A percentile compares a stretch with the other conserved stretches of the same genome.
Conservation (phyloP, 2,329 filamentous ascomycete genomes). For the Diaporthe citrichinensis region DNA sequence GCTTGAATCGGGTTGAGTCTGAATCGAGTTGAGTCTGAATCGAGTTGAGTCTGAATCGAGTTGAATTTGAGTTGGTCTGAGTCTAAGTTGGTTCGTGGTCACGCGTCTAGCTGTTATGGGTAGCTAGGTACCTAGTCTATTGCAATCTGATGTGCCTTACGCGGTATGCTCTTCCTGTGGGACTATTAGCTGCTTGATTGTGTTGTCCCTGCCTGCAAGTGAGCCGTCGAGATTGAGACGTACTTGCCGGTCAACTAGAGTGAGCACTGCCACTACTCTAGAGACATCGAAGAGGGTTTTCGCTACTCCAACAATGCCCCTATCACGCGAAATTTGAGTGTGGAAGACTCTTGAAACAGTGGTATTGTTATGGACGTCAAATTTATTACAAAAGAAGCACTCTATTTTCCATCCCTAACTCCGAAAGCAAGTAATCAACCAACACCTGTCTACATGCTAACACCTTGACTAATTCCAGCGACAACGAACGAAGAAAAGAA, state of each 20-base stretch:
- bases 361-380: not conserved
- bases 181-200: not conserved
- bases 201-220: not conserved
- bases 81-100: not conserved
- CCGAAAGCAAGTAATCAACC: not conserved
- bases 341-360: too few relatives aligned
- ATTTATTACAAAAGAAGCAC: not conserved
- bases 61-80: not conserved
- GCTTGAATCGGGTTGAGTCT: not conserved
- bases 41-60: not conserved
- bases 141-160: conserved; percentile 9
- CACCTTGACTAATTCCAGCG: too few relatives aligned
- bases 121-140: not conserved
- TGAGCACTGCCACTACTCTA: not conserved
- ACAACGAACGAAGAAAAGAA: not conserved
- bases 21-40: too few relatives aligned
- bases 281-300: not conserved
- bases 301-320: not conserved
- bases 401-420: conserved; percentile 26
- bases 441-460: not conserved
- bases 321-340: not conserved
- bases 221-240: not conserved
- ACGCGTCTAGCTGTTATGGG: not conserved
- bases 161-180: not conserved
- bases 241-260: too few relatives aligned